phyloP scores from a whole-genome alignment of 2,329 filamentous ascomycete species.

The Rhynchosporium secalis region DNA sequence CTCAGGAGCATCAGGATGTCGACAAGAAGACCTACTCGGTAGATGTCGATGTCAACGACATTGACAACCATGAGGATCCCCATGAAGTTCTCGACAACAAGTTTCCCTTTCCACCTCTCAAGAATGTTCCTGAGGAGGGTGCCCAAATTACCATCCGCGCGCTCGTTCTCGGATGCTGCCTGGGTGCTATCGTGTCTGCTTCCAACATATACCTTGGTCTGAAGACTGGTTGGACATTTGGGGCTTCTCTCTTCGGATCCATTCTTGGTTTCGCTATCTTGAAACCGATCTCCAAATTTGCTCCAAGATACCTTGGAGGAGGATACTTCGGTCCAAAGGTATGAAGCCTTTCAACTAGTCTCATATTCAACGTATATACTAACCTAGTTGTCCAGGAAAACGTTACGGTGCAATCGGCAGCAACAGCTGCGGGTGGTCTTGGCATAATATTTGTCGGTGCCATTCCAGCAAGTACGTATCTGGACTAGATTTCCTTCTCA shows the following conservation, averaged over 20 bases:
- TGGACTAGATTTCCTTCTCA: background rate
- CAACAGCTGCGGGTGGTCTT: constrained; percentile 8
- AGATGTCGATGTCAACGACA: constrained; percentile 3
- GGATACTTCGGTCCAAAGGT: constrained; percentile 10
- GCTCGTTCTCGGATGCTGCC: background rate
- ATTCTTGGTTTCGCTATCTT: constrained; percentile 13
- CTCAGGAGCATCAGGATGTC: constrained; percentile 8
- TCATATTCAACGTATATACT: too few species aligned
- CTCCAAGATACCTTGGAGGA: constrained; percentile 1
- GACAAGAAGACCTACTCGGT: constrained; percentile 13
- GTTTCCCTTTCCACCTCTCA: constrained; percentile 1
- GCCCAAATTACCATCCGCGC: background rate
- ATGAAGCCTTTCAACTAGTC: background rate
- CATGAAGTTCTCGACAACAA: constrained; percentile 7
- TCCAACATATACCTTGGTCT: constrained; percentile 8
- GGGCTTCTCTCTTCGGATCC: constrained; percentile 11
- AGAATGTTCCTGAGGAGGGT: background rate
- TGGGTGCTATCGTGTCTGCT: constrained; percentile 8
- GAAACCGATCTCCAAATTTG: background rate
- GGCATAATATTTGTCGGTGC: constrained; percentile 9
- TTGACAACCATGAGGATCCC: background rate
- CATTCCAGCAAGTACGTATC: constrained; percentile 6
- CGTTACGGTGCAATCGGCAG: background rate
- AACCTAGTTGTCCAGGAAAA: background rate
- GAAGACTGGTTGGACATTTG: constrained; percentile 10